Evolutionary conservation across 2,329 filamentous ascomycete species (phyloP).

Genomic region (Fusarium decemcellulare): DNA sequence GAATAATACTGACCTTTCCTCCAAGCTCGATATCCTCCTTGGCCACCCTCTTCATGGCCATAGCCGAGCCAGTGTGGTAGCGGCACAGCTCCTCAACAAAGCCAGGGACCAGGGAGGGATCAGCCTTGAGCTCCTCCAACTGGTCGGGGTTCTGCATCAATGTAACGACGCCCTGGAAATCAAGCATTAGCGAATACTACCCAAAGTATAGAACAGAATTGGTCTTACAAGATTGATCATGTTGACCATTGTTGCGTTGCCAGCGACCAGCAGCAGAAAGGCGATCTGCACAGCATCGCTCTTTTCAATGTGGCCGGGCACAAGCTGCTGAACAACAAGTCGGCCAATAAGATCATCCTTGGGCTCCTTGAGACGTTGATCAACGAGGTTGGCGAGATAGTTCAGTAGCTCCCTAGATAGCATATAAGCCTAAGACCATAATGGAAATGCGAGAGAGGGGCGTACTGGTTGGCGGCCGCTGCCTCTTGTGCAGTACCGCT

Average conservation of each 20-base stretch:
- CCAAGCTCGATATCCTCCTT: conserved; percentile 61
- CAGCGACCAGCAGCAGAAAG: conserved; percentile 64
- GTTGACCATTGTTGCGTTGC: conserved; percentile 66
- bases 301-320: conserved; percentile 54
- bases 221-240: conserved; percentile 60
- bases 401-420: conserved; percentile 54
- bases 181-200: background rate
- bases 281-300: conserved; percentile 61
- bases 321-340: conserved; percentile 57
- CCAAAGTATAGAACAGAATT: background rate
- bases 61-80: conserved; percentile 61
- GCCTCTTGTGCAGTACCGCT: conserved; percentile 62
- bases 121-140: conserved; percentile 55
- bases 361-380: conserved; percentile 55
- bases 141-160: conserved; percentile 59
- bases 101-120: conserved; percentile 52
- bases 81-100: conserved; percentile 65
- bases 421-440: background rate
- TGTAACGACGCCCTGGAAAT: conserved; percentile 57
- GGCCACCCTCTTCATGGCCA: conserved; percentile 62
- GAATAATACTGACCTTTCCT: conserved; percentile 50
- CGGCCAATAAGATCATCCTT: conserved; percentile 62
- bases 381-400: conserved; percentile 59
- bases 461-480: conserved; percentile 58
- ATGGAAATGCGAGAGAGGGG: fast-evolving